Conservation (phyloP, 2,329 filamentous ascomycete genomes). For the Onygenales sp. region DNA sequence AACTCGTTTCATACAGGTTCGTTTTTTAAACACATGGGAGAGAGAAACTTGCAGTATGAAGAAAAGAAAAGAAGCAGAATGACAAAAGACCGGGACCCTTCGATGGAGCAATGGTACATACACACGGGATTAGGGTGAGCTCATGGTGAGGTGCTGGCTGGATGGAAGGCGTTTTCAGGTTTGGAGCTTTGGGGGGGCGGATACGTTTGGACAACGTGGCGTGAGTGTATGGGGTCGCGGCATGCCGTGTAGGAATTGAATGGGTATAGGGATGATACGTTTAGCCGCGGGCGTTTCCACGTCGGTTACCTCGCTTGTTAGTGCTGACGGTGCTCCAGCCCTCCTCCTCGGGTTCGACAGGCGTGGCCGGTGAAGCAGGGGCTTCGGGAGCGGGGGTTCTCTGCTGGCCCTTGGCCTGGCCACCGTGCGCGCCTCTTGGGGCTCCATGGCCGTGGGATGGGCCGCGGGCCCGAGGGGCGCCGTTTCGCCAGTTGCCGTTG, state of each 20-base stretch:
- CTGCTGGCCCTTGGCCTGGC: conserved; percentile 4
- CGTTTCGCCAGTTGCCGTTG: conserved; percentile 34
- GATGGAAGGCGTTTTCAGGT: not conserved
- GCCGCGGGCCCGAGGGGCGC: conserved; percentile 4
- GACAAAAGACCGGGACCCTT: not conserved
- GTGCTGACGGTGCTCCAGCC: conserved; percentile 41
- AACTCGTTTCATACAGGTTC: conserved; percentile 1
- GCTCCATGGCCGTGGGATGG: conserved; percentile 5
- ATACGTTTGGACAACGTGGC: not conserved
- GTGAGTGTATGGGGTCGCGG: not conserved
- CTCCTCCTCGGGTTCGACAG: conserved; percentile 30
- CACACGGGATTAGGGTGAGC: not conserved
- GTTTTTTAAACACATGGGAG: not conserved
- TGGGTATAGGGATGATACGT: not conserved
- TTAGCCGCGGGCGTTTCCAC: conserved; percentile 19
- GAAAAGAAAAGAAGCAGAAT: not conserved
- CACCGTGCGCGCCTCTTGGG: conserved; percentile 1
- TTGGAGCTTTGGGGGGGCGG: not conserved
- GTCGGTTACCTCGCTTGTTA: conserved; percentile 36
- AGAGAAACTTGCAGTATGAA: not conserved
- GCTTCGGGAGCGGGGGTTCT: not conserved
- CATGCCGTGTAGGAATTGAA: too few relatives aligned
- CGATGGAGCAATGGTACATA: not conserved
- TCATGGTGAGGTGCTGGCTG: not conserved
- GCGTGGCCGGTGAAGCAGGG: conserved; percentile 20